Evolutionary conservation across 202 grass and related monocot species (phyloP), one percentile per base, ranked within the genome.

Genomic region (Schoenoplectus tabernaemontani): DNA sequence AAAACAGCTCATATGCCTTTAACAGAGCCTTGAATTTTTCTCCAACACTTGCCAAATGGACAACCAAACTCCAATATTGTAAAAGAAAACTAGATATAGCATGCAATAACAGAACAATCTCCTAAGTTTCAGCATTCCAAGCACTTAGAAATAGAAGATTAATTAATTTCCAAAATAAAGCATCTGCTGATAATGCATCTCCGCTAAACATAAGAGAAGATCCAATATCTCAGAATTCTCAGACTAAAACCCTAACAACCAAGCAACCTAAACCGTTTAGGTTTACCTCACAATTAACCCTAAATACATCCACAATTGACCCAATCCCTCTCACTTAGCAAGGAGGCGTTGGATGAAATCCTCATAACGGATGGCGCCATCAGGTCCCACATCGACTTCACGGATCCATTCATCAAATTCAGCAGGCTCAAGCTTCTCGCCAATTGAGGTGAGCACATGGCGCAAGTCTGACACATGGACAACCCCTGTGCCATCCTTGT

Each of bases 341-440:
- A 83, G 51, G 19, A 83, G 50, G 50, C 81, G 81, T 60, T 83
- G 81, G 53, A 83, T 83, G 65, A 83, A 83, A 39, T 83, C 81
- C 36, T 83, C 81, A 22, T 83, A 83, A 39, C 66, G 64, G 32
- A 83, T 83, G 33, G 64, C 69, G n/a, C 81, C 81, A 60, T 83
- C 81, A 24, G 64, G 64, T 7, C 66, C 32, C 8, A 83, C 81
- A 62, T 83, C 81, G 0, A 83, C 81, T 64, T 83, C 81, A 36
- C 81, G 64, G 36, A 83, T 83, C 81, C 81, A 83, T 68, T 83
- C 81, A 54, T 83, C 81, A 53, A 83, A 83, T 19, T 83, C 81
- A 37, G 81, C 66, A 12, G 81, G 81, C 23, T 83, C 81, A 4
- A 83, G 65, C 81, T 83, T 83, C 81, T 83, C 81, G 0, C 81